A percentile compares a stretch with the other conserved stretches of the same genome.
Conservation (phyloP, 441 rosid species). For the Eutrema salsugineum region DNA sequence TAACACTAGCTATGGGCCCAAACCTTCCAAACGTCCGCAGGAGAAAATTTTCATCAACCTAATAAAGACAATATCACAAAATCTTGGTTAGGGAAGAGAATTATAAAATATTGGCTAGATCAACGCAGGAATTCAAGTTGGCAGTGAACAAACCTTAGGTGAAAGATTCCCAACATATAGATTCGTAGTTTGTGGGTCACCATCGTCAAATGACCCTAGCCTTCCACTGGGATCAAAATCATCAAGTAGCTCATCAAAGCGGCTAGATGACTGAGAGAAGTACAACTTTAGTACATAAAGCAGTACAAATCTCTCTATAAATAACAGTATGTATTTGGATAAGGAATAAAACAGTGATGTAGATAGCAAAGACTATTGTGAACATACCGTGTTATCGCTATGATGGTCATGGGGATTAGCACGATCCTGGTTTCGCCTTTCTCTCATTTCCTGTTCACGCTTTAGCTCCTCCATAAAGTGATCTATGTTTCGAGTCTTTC, state of each 20-base stretch:
- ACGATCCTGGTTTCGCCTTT: constrained; percentile 74
- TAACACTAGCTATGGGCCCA: constrained; percentile 99
- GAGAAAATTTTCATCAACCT: constrained; percentile 99
- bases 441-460: constrained; percentile 90
- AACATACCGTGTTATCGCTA: constrained; percentile 53
- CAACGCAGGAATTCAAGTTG: neutral
- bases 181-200: constrained; percentile 91
- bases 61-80: constrained; percentile 10
- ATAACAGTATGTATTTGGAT: neutral
- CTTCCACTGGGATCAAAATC: constrained; percentile 93
- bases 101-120: neutral
- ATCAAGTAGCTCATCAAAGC: constrained; percentile 90
- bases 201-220: constrained; percentile 91
- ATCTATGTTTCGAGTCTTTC: constrained; percentile 82
- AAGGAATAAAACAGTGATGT: neutral
- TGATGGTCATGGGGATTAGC: constrained; percentile 48
- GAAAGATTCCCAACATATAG: constrained; percentile 94
- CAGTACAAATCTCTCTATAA: neutral
- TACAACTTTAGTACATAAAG: neutral
- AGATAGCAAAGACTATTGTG: neutral
- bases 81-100: neutral
- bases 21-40: constrained; percentile 97
- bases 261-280: constrained; percentile 60
- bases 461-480: constrained; percentile 94
- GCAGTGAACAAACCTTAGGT: constrained; percentile 49